phyloP scores from a whole-genome alignment of 169 alveolate species.

The Plasmodium inui region DNA sequence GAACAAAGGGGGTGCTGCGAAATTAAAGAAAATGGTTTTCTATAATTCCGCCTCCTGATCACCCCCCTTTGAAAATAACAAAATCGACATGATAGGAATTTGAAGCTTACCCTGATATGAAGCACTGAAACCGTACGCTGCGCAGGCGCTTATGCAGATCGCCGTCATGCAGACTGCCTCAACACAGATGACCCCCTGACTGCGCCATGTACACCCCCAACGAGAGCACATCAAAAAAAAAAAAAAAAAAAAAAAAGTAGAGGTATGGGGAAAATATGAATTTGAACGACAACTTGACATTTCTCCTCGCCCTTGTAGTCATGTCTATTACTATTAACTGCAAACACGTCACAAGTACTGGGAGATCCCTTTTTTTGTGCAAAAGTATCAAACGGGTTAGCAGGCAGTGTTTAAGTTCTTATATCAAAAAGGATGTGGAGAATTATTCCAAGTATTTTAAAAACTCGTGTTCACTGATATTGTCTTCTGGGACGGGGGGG shows the following conservation, averaged over 20 bases:
- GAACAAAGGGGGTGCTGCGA: not conserved
- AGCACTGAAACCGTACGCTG: not conserved
- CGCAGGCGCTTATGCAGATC: not conserved
- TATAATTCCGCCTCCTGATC: not conserved
- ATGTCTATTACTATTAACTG: slow-evolving; percentile 53
- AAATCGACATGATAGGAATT: not conserved
- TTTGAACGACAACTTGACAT: not conserved
- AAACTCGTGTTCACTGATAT: slow-evolving; percentile 59
- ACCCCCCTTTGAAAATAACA: not conserved
- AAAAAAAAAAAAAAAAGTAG: not conserved
- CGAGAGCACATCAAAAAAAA: not conserved
- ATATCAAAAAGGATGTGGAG: slow-evolving; percentile 53
- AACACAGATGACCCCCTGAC: not conserved
- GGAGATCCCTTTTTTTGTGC: slow-evolving; percentile 24
- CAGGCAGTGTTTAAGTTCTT: slow-evolving; percentile 30
- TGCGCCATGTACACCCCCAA: not conserved
- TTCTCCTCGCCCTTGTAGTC: slow-evolving; percentile 3
- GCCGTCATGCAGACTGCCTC: not conserved
- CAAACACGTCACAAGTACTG: not conserved
- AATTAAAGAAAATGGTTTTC: not conserved
- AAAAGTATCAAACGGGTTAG: slow-evolving; percentile 8
- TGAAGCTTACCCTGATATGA: not conserved
- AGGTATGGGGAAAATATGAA: slow-evolving; percentile 23
- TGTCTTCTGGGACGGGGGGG: slow-evolving; percentile 84
- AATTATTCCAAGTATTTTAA: slow-evolving; percentile 69